phyloP scores from a whole-genome alignment of 345 rosid genomes.

The Rhodamnia rubescens region DNA sequence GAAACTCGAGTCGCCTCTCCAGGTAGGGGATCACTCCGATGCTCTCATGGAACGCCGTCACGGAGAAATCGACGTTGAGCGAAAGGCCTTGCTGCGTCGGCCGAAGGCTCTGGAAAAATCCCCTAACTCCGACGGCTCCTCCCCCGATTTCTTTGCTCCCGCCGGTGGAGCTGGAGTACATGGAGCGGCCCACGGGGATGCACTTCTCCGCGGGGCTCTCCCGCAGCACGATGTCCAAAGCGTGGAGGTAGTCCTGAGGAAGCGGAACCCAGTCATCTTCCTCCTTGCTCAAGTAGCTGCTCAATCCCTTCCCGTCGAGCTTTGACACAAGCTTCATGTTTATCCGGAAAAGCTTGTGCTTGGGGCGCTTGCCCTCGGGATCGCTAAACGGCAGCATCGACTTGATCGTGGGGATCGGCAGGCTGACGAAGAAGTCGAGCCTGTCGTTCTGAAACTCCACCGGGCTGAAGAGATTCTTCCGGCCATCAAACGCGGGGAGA shows the following conservation, averaged over 20 bases:
- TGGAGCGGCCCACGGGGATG: conserved; percentile 59
- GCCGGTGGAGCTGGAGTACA: conserved; percentile 72
- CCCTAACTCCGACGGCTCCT: conserved; percentile 83
- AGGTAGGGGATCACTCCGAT: conserved; percentile 81
- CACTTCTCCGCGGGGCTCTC: conserved; percentile 81
- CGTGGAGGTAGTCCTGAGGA: conserved; percentile 90
- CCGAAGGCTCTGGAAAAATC: conserved; percentile 91
- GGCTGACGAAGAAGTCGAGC: conserved; percentile 76
- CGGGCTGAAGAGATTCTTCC: conserved; percentile 71
- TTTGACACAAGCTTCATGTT: conserved; percentile 72
- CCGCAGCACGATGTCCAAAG: conserved; percentile 83
- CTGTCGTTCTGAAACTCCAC: conserved; percentile 76
- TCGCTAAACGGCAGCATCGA: conserved; percentile 11
- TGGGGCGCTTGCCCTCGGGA: conserved; percentile 37
- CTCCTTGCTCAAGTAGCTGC: conserved; percentile 52
- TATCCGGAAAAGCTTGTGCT: conserved; percentile 57
- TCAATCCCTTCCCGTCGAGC: conserved; percentile 65
- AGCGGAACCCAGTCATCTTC: conserved; percentile 65
- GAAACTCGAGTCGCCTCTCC: conserved; percentile 79
- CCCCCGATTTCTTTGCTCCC: conserved; percentile 82
- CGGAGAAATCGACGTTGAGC: conserved; percentile 81
- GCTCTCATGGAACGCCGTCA: conserved; percentile 87
- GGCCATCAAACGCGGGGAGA: conserved; percentile 76
- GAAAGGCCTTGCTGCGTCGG: conserved; percentile 93
- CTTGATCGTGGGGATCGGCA: conserved; percentile 59